Conservation (phyloP, 2,329 filamentous ascomycete genomes). For the Karstenula rhodostoma region DNA sequence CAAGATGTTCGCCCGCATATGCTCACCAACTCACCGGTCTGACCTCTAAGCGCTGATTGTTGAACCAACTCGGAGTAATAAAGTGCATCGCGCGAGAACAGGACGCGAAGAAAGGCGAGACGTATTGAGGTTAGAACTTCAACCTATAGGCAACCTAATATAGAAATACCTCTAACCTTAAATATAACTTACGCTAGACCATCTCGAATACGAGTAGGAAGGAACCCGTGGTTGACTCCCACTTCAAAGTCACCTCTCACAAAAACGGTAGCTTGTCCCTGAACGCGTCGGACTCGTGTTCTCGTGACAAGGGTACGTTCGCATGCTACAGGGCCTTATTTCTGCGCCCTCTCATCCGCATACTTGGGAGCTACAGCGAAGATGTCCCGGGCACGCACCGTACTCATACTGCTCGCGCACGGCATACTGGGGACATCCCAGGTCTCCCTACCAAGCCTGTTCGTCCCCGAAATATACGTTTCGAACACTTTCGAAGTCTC, state of each 20-base stretch:
- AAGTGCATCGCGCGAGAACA: not conserved
- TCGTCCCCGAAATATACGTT: not conserved
- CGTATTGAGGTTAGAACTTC: not conserved
- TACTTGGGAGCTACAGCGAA: not conserved
- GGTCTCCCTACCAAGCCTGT: not conserved
- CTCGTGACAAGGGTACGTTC: not conserved
- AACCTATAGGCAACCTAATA: too few species aligned
- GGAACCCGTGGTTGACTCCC: not conserved
- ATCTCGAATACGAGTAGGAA: not conserved
- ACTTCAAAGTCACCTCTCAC: not conserved
- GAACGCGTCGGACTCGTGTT: not conserved
- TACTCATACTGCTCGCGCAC: not conserved
- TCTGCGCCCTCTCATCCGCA: not conserved
- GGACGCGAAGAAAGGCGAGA: not conserved
- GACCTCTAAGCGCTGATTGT: not conserved
- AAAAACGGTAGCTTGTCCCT: not conserved
- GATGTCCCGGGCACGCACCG: not conserved
- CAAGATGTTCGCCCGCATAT: not conserved
- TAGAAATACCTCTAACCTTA: too few species aligned
- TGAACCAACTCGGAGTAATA: not conserved
- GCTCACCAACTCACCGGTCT: too few species aligned
- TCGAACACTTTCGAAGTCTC: not conserved
- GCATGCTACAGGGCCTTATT: not conserved
- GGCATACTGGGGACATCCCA: not conserved
- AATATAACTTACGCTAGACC: not conserved